Base-by-base conservation (phyloP, 2,329 filamentous ascomycete species). In the Paramyrothecium sp. region DNA sequence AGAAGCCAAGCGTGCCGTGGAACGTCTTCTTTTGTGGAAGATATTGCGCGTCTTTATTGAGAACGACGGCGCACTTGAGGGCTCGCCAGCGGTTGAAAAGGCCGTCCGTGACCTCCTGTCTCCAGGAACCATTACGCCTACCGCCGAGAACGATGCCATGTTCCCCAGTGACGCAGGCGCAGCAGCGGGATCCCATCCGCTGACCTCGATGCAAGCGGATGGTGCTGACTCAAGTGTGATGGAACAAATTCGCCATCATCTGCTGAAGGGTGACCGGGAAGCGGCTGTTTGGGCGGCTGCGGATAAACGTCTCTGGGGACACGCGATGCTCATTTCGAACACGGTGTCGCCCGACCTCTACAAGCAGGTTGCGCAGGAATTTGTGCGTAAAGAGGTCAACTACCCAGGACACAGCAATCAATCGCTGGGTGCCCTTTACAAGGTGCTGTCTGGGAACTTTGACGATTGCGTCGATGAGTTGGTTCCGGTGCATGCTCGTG, bases 381-480 rank as follows among this genome's bases (percentile, higher is more conserved):
- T 99, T 67, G 89, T 99, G 19, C 89, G 92, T 63, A 93, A 96
- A 67, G 95, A 99, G 71, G 91, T 99, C 56, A 96, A 95, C 70
- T 89, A 89, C 54, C 79, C 88, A 3, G 87, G 90, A 2, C 86
- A 88, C 55, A 91, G 89, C 65, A 92, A 92, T 54, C 90, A 97
- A 72, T 91, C 94, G 2, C 80, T 99, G 50, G 93, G 94, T 30
- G 92, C 94, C 0, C 77, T 99, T 3, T 99, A 99, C 72, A 92
- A 96, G 69, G 88, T 98, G 1, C 88, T 99, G 59, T 95, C 93
- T 22, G 94, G 95, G 0, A 99, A 97, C 69, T 86, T 89, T 57
- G 93, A 97, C 62, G 95, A 99, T 65, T 96, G 92, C 63, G 88
- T 98, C 17, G 95, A 99, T 71, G 93, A 98, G 72, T 87, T 99